Base-by-base conservation (phyloP, 2,329 filamentous ascomycete species). In the Exophiala viscosa region DNA sequence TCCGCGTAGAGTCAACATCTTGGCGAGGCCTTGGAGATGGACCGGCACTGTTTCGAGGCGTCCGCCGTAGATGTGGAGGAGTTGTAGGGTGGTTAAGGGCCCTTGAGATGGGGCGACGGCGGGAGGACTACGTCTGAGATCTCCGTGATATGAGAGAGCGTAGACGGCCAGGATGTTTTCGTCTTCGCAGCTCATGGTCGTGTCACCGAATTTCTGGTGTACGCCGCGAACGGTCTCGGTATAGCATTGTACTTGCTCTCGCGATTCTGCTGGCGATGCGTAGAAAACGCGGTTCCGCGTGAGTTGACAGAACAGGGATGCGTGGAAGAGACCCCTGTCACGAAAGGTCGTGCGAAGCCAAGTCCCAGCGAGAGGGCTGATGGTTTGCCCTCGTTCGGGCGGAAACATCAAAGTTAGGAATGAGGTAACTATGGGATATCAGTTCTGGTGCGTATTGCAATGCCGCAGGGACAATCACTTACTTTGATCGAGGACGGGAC, bases 151-250 rank as follows among this genome's bases (percentile, higher is more conserved):
- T 7, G 63, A 61, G 62, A 71, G 66, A 40, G 67, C 68, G 15
- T 70, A 62, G 0, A 72, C 67, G 18, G 66, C 67, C 4, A 70
- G 56, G 14, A 72, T 61, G 3, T 69, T 64, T 3, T 68, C 65
- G 55, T 72, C 69, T 23, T 65, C 65, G 6, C 64, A 55, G 5
- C 64, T 66, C 10, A 64, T 65, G n/a, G 52, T 49, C 1, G 65
- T 65, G 48, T 70, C 64, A 17, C 53, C 55, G 38, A 72, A 60
- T 15, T 67, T 67, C 31, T 64, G 49, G n/a, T 67, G 70, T 17
- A 70, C 67, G 49, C 67, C 58, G 34, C 65, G 61, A 47, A 72
- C 67, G 2, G 68, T 64, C 48, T 71, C 67, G n/a, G 57, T 58
- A 42, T 60, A 57, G 41, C 59, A 61, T 33, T 58, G 50, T 20